These are phyloP conservation scores for Cystobasidium tubakii DNA, from an alignment of 768 basidiomycete genomes.

Conservation along the genomic window DNA sequence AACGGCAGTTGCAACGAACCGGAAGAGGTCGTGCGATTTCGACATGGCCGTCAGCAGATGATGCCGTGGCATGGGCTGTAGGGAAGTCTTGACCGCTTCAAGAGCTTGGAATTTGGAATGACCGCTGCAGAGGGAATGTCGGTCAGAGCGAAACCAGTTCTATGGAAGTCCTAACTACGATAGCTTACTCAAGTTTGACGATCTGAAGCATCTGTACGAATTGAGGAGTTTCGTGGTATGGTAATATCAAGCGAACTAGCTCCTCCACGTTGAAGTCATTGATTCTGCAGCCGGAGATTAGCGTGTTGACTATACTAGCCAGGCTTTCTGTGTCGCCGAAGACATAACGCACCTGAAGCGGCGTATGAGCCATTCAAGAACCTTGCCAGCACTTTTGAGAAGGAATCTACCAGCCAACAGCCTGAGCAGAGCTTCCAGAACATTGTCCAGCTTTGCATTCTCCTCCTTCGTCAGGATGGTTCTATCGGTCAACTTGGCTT, in stretches of 20 bases:
- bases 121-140: background rate
- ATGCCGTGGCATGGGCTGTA: conserved; percentile 65
- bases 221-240: conserved; percentile 89
- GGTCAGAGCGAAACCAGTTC: background rate
- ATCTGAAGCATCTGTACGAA: conserved; percentile 90
- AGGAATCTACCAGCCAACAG: conserved; percentile 74
- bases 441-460: conserved; percentile 60
- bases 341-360: conserved; percentile 65
- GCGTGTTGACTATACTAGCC: background rate
- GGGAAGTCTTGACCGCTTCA: conserved; percentile 67
- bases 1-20: conserved; percentile 64
- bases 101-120: conserved; percentile 55
- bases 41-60: conserved; percentile 70
- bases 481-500: conserved; percentile 67
- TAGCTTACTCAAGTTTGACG: conserved; percentile 63
- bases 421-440: conserved; percentile 61
- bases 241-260: conserved; percentile 73
- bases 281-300: conserved; percentile 56
- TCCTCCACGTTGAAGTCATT: conserved; percentile 85
- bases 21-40: conserved; percentile 63
- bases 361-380: conserved; percentile 89
- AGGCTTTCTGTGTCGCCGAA: background rate
- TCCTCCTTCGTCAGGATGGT: conserved; percentile 65
- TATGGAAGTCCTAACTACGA: no score
- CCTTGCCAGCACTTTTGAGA: conserved; percentile 71